Conservation (phyloP, 345 rosid species). For the Dovyalis caffra region DNA sequence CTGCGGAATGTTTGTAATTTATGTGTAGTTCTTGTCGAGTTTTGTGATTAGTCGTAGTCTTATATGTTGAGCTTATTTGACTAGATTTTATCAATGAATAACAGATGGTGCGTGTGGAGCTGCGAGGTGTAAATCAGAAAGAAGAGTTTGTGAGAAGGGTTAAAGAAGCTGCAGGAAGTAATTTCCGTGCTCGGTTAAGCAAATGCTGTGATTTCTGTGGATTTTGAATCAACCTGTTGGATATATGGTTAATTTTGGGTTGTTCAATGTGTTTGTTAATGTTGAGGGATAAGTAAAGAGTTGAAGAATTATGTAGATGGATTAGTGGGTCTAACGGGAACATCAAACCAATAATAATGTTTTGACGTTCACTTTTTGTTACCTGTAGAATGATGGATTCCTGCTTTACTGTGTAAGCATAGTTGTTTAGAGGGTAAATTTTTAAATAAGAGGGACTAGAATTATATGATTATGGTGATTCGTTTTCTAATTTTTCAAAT, state of each 20-base stretch:
- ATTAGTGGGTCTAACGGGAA: not conserved
- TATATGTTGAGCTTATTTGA: not conserved
- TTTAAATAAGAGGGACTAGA: not conserved
- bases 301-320: too few relatives aligned
- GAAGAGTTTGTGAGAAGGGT: conserved; percentile 73
- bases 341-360: not conserved
- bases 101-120: conserved; percentile 69
- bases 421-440: not conserved
- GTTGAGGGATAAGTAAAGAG: too few relatives aligned
- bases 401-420: not conserved
- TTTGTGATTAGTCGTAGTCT: not conserved
- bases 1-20: too few relatives aligned
- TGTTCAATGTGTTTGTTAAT: not conserved
- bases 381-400: not conserved
- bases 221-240: not conserved
- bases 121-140: conserved; percentile 52
- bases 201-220: not conserved
- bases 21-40: too few relatives aligned
- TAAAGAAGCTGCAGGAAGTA: conserved; percentile 70
- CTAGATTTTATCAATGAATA: conserved; percentile 16
- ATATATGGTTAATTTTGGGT: not conserved
- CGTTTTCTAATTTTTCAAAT: not conserved
- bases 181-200: conserved; percentile 21
- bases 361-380: not conserved
- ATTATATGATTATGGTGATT: not conserved